phyloP scores from a whole-genome alignment of 495 filamentous ascomycete genomes.

The Penicillium alfredii region DNA sequence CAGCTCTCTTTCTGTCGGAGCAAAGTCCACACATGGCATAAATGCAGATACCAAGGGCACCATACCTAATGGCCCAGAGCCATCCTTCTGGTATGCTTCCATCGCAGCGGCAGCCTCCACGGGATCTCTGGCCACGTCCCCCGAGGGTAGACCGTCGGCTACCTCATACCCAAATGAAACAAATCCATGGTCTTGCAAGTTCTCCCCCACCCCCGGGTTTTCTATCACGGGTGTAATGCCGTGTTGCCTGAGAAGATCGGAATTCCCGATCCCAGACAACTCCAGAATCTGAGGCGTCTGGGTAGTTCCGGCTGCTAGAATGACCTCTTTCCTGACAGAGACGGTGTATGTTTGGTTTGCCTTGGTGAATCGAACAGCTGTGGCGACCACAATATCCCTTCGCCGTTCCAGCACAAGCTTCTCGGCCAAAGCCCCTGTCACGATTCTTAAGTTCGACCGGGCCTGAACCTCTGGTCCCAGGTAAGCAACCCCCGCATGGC shows the following conservation, averaged over 20 bases:
- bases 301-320: constrained; percentile 53
- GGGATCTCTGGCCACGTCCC: constrained; percentile 8
- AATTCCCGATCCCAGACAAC: constrained; percentile 54
- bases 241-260: constrained; percentile 2
- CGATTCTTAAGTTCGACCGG: constrained; percentile 9
- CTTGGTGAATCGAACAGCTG: constrained; percentile 28
- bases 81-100: constrained; percentile 15
- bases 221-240: constrained; percentile 19
- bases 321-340: constrained; percentile 48
- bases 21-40: constrained; percentile 11
- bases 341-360: constrained; percentile 25
- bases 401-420: constrained; percentile 10
- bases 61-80: constrained; percentile 17
- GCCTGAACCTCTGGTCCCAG: constrained; percentile 1
- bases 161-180: constrained; percentile 12
- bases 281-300: constrained; percentile 54
- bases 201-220: constrained; percentile 42
- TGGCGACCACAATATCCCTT: constrained; percentile 11
- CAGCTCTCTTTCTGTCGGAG: constrained; percentile 1
- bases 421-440: constrained; percentile 25
- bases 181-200: constrained; percentile 43
- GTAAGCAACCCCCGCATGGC: constrained; percentile 37
- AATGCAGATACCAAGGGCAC: constrained; percentile 12
- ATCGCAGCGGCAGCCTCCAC: constrained; percentile 14
- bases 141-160: constrained; percentile 12